Conservation (phyloP, 768 basidiomycete genomes). For the Clavaria fumosa region DNA sequence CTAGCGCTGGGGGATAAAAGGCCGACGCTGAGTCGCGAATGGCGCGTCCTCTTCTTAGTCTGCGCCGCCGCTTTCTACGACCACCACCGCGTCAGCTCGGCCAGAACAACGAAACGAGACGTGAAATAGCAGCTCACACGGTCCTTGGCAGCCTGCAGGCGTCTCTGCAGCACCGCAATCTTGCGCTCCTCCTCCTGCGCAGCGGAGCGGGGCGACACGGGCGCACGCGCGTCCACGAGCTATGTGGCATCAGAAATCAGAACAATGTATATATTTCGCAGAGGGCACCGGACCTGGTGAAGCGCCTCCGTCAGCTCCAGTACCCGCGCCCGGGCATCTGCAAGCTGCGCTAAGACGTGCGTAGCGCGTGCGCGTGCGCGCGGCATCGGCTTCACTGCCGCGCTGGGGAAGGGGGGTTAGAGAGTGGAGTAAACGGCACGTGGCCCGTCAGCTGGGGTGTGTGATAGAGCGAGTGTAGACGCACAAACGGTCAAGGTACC, state of each 20-base stretch:
- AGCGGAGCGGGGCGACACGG: constrained; percentile 20
- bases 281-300: constrained; percentile 17
- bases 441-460: too few relatives aligned
- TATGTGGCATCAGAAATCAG: too few relatives aligned
- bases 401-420: constrained; percentile 19
- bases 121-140: too few relatives aligned
- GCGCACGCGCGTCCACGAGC: too few relatives aligned
- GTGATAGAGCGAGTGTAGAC: constrained; percentile 16
- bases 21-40: too few relatives aligned
- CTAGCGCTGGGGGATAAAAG: too few relatives aligned
- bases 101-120: background rate
- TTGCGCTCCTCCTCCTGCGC: constrained; percentile 28
- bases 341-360: constrained; percentile 26
- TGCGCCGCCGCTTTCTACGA: constrained; percentile 15
- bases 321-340: constrained; percentile 25
- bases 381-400: constrained; percentile 34
- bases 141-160: constrained; percentile 25
- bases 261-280: background rate
- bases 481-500: constrained; percentile 66
- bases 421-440: too few relatives aligned
- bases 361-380: constrained; percentile 31
- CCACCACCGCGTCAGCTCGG: background rate
- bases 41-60: background rate
- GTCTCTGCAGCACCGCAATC: constrained; percentile 23
- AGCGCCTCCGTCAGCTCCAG: constrained; percentile 18